These are phyloP conservation scores for Detonula confervacea DNA, from an alignment of 352 stramenopile species.

Conservation along the genomic window DNA sequence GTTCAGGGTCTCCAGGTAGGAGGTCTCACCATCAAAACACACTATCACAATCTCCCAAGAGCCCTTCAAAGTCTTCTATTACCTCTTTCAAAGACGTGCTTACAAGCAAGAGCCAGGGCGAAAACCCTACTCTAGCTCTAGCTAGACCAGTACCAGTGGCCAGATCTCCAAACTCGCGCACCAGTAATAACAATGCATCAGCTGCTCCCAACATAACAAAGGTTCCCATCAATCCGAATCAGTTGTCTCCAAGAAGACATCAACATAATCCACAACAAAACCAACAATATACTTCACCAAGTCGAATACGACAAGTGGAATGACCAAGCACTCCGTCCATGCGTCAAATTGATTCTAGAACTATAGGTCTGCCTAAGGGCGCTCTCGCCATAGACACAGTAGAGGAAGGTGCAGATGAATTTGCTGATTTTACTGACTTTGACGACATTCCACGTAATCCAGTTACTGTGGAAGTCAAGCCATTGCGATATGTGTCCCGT, in stretches of 20 bases:
- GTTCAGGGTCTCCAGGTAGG: slow-evolving; percentile 14
- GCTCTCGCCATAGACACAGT: too few species aligned
- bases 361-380: background rate
- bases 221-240: too few species aligned
- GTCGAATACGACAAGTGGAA: too few species aligned
- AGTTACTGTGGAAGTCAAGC: slow-evolving; percentile 84
- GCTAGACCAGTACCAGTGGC: background rate
- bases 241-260: slow-evolving; percentile 21
- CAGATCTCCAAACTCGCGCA: slow-evolving; percentile 26
- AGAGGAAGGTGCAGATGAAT: too few species aligned
- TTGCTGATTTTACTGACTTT: slow-evolving; percentile 49
- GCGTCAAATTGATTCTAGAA: slow-evolving; percentile 39
- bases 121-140: slow-evolving; percentile 16
- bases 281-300: too few species aligned
- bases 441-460: slow-evolving; percentile 48
- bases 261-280: slow-evolving; percentile 27
- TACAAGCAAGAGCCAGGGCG: slow-evolving; percentile 14
- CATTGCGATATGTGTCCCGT: slow-evolving; percentile 81
- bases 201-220: too few species aligned
- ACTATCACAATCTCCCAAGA: slow-evolving; percentile 19
- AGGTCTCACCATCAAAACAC: too few species aligned
- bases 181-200: slow-evolving; percentile 12
- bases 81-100: slow-evolving; percentile 55
- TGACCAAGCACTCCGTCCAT: slow-evolving; percentile 38
- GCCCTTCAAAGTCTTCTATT: slow-evolving; percentile 22